These are phyloP conservation scores for Polygonum maritimum DNA, from an alignment of 148 eudicot genomes.

Conservation along the genomic window DNA sequence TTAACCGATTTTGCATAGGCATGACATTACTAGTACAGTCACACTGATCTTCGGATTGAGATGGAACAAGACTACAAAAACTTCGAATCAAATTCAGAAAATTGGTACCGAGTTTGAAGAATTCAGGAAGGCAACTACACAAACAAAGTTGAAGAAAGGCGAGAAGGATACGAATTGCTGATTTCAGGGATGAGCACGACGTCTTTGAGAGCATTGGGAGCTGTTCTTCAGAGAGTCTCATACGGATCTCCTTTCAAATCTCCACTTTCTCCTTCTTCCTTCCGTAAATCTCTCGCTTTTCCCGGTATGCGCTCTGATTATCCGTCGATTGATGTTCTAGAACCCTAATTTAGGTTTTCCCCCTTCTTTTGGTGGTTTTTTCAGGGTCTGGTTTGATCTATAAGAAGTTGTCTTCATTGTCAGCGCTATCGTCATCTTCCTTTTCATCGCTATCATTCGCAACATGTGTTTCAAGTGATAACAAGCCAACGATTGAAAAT, in stretches of 20 bases:
- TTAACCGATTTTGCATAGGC: neutral
- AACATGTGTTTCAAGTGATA: conserved; percentile 19
- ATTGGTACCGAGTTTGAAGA: too few species aligned
- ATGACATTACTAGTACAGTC: neutral
- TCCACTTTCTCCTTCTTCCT: neutral
- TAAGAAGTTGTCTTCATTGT: conserved; percentile 26
- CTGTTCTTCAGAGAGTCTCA: conserved; percentile 6
- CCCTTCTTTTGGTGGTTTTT: neutral
- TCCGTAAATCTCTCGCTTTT: neutral
- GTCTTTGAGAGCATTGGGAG: conserved; percentile 8
- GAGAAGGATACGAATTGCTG: neutral
- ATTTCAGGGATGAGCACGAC: neutral
- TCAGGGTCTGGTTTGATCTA: conserved; percentile 31
- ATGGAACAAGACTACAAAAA: neutral
- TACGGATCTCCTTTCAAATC: neutral
- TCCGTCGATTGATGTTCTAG: neutral
- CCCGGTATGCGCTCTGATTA: neutral
- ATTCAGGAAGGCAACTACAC: neutral
- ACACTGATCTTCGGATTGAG: neutral
- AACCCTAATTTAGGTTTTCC: neutral
- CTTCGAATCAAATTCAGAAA: too few species aligned
- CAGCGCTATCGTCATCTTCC: conserved; percentile 23
- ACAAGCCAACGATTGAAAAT: conserved; percentile 13
- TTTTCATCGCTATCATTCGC: conserved; percentile 19
- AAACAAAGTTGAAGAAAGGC: neutral